Evolutionary conservation across 2,329 filamentous ascomycete species (phyloP).

Genomic region (Pseudopyrenochaeta lycopersici): DNA sequence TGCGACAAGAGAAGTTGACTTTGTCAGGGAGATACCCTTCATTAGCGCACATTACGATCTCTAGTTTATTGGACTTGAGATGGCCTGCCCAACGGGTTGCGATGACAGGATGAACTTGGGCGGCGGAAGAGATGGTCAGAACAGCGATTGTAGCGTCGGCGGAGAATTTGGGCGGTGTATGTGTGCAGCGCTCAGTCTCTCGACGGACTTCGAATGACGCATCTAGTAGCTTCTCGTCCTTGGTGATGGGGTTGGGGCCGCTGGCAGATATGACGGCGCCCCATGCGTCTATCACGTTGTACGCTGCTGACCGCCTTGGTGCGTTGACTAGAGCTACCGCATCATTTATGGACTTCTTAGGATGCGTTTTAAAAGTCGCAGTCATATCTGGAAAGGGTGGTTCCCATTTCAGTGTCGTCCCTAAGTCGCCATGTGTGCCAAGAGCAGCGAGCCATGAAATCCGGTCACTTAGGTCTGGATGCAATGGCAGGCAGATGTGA

Average conservation of each 20-base stretch:
- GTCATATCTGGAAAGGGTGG: slow-evolving; percentile 73
- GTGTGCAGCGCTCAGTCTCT: slow-evolving; percentile 69
- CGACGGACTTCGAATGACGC: slow-evolving; percentile 67
- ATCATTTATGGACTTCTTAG: slow-evolving; percentile 69
- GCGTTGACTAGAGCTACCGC: slow-evolving; percentile 72
- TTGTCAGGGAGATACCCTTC: slow-evolving; percentile 69
- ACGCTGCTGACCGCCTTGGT: slow-evolving; percentile 68
- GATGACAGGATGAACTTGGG: slow-evolving; percentile 73
- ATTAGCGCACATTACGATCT: slow-evolving; percentile 73
- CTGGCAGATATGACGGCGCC: slow-evolving; percentile 62
- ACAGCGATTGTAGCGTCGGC: slow-evolving; percentile 70
- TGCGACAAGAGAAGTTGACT: slow-evolving; percentile 73
- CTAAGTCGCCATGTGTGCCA: slow-evolving; percentile 73
- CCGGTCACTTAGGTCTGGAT: slow-evolving; percentile 61
- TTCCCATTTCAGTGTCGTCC: slow-evolving; percentile 71
- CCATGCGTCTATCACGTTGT: slow-evolving; percentile 70
- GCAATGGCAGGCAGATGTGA: slow-evolving; percentile 67
- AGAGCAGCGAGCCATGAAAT: slow-evolving; percentile 69
- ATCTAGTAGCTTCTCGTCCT: slow-evolving; percentile 59
- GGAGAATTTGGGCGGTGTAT: slow-evolving; percentile 70
- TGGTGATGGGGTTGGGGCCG: slow-evolving; percentile 62
- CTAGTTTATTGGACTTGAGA: slow-evolving; percentile 65
- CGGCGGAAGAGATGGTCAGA: slow-evolving; percentile 66
- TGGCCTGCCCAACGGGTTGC: slow-evolving; percentile 72
- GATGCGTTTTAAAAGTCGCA: slow-evolving; percentile 66